Evolutionary conservation across 768 basidiomycete genomes (phyloP), one percentile per base, ranked within the genome.

Genomic region (Rossbeevera mucosa): DNA sequence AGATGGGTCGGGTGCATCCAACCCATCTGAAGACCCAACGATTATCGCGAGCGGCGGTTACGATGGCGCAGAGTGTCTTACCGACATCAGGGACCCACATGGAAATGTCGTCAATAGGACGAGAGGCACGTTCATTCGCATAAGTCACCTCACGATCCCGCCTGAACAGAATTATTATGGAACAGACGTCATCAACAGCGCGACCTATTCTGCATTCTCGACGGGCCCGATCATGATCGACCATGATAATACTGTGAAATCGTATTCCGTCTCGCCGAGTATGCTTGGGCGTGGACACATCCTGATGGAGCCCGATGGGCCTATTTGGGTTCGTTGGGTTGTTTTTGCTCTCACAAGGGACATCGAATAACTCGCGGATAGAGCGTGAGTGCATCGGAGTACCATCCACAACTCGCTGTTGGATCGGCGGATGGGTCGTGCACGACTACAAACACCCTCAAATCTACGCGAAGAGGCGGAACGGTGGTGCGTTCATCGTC

Each of bases 381-480:
- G 94, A 80, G 77, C 50, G 67, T 94, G 24, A 73, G 77, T 50
- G 75, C 83, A 1, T 95, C 94, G 0, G 88, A 95, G 43, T 87
- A 85, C 61, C 95, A 97, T 60, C 85, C 92, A 5, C 90, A 93
- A 64, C 70, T 95, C 4, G 88, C 87, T 0, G 79, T 86, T 13
- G 89, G 86, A 6, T 83, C 87, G 6, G 82, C 90, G 1, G 95
- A 98, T 69, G 95, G 95, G 0, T 74, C 83, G 0, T 86, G 85
- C 57, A 74, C 77, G 38, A 92, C 87, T 3, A 89, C 85, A 7
- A 91, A 91, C 61, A 74, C 78, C 41, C 71, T 90, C 28, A 74
- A 82, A 49, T 79, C 83, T 0, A 85, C 86, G 0, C 74, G 88
- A 41, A 73, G 86, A 57, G 85, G 87, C 44, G 86, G 86, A 13